A percentile compares a stretch with the other conserved stretches of the same genome.
These are phyloP conservation scores for Eragrostis nindensis DNA, from an alignment of 176 grass and related monocot genomes.

Conservation along the genomic window DNA sequence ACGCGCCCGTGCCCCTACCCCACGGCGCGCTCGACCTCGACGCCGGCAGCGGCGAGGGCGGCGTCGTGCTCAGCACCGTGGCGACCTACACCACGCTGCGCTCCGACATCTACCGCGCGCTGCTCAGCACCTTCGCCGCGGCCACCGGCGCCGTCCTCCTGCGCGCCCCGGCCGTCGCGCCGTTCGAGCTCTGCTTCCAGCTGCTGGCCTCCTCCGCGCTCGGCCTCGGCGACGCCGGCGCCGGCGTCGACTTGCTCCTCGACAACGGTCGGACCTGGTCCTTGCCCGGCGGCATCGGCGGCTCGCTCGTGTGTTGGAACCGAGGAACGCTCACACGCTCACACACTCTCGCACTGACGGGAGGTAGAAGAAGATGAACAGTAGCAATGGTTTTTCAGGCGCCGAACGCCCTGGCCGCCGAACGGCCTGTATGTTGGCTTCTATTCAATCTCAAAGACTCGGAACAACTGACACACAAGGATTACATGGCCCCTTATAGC, in stretches of 20 bases:
- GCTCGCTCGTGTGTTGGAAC: too few species aligned
- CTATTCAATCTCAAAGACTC: too few species aligned
- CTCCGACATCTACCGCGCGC: conserved; percentile 12
- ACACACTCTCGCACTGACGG: too few species aligned
- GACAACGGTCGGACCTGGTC: conserved; percentile 24
- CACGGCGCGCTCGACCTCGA: not conserved
- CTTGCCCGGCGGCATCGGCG: too few species aligned
- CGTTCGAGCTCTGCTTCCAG: conserved; percentile 38
- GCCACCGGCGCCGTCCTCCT: not conserved
- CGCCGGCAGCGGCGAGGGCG: not conserved
- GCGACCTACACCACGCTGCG: conserved; percentile 9
- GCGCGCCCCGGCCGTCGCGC: conserved; percentile 1
- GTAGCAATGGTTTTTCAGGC: too few species aligned
- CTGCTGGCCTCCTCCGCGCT: not conserved
- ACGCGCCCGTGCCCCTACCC: not conserved
- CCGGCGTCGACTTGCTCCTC: conserved; percentile 16
- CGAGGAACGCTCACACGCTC: too few species aligned
- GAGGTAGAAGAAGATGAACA: too few species aligned
- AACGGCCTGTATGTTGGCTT: too few species aligned
- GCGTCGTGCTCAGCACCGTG: conserved; percentile 22
- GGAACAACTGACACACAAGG: too few species aligned
- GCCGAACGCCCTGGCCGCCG: too few species aligned
- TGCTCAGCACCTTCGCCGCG: not conserved
- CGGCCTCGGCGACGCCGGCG: too few species aligned
- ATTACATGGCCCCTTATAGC: too few species aligned